A percentile compares a stretch with the other conserved stretches of the same genome.
These are phyloP conservation scores for Penicillium turbatum DNA, from an alignment of 495 filamentous ascomycete genomes.

Conservation along the genomic window DNA sequence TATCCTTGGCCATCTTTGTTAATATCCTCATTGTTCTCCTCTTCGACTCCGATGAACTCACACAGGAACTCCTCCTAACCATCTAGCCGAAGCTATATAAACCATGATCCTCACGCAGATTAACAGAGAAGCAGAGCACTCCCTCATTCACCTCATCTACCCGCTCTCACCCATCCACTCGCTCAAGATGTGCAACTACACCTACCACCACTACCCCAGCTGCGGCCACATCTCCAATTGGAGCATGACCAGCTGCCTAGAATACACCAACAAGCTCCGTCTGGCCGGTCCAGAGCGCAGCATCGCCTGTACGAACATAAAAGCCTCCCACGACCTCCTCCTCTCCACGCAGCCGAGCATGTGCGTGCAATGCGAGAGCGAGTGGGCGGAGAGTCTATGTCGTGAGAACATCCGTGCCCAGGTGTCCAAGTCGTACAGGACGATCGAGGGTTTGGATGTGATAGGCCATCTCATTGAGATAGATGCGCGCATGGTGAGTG, in stretches of 20 bases:
- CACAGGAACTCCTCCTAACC: not conserved
- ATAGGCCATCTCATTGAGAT: conserved; percentile 6
- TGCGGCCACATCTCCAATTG: conserved; percentile 33
- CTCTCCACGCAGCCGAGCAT: not conserved
- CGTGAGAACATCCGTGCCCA: not conserved
- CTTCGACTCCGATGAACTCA: not conserved
- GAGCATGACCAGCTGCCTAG: conserved; percentile 23
- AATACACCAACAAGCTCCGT: conserved; percentile 19
- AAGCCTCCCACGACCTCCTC: conserved; percentile 8
- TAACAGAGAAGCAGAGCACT: not conserved
- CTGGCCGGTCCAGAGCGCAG: not conserved
- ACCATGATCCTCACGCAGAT: not conserved
- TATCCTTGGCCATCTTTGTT: not conserved
- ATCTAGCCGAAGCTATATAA: not conserved
- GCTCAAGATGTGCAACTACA: conserved; percentile 26
- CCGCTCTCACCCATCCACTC: not conserved
- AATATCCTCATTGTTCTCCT: not conserved
- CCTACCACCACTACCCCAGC: conserved; percentile 24
- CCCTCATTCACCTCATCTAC: not conserved
- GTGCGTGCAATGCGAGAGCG: conserved; percentile 13
- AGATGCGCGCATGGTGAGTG: conserved; percentile 11
- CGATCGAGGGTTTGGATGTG: conserved; percentile 7
- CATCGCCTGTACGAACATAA: conserved; percentile 1
- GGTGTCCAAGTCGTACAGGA: not conserved
- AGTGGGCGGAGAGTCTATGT: not conserved